Percentiles rank a stretch among this genome's conserved stretches.
phyloP scores from a whole-genome alignment of 2,329 filamentous ascomycete genomes.

The Grosmannia huntii region DNA sequence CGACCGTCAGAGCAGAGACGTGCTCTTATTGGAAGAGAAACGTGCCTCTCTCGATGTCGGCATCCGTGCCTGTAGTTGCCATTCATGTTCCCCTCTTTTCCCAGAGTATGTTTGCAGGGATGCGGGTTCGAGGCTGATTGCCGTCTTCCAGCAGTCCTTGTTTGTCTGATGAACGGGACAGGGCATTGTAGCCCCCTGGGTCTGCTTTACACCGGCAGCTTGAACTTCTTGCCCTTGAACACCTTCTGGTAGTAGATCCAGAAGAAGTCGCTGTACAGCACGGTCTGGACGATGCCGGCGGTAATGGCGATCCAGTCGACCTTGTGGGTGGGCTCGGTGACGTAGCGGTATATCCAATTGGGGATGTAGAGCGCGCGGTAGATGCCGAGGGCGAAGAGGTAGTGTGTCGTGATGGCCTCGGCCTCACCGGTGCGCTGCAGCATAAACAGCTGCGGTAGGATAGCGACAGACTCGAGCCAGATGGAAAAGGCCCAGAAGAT shows the following conservation, averaged over 20 bases:
- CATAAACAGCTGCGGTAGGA: constrained; percentile 96
- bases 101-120: neutral
- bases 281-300: constrained; percentile 82
- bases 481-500: constrained; percentile 97
- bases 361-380: constrained; percentile 96
- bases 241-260: constrained; percentile 99
- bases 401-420: constrained; percentile 98
- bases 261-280: constrained; percentile 98
- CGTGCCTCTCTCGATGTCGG: neutral
- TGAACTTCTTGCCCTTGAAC: constrained; percentile 78
- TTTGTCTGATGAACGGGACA: neutral
- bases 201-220: constrained; percentile 55
- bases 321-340: constrained; percentile 57
- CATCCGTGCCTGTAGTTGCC: neutral
- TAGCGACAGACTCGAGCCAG: constrained; percentile 94
- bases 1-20: neutral
- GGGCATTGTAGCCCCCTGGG: neutral
- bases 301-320: constrained; percentile 76
- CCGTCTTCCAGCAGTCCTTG: neutral
- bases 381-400: constrained; percentile 81
- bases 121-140: neutral
- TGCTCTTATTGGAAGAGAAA: neutral
- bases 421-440: constrained; percentile 94
- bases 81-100: neutral
- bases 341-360: constrained; percentile 93